Conservation (phyloP, 805 yeast genomes). For the Saturnispora kantuleensis region DNA sequence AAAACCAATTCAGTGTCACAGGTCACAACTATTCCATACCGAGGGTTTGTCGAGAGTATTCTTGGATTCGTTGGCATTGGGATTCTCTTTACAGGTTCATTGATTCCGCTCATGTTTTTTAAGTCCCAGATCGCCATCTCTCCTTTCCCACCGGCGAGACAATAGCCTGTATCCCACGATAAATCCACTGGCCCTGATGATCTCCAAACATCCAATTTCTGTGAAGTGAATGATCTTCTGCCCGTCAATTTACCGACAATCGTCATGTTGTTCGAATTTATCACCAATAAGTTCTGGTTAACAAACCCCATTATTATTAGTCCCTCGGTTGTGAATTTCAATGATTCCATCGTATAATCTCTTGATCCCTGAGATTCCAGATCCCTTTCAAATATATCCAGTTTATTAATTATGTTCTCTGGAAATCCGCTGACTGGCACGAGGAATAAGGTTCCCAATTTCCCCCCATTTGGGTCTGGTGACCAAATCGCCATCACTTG, state of each 20-base stretch:
- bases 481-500: conserved; percentile 62
- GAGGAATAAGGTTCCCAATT: conserved; percentile 10
- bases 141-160: conserved; percentile 51
- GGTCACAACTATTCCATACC: conserved; percentile 48
- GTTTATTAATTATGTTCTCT: conserved; percentile 12
- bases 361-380: neutral
- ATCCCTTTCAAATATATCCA: conserved; percentile 31
- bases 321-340: conserved; percentile 49
- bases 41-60: conserved; percentile 52
- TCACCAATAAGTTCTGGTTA: conserved; percentile 44
- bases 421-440: conserved; percentile 17
- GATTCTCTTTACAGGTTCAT: conserved; percentile 7
- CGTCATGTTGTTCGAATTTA: conserved; percentile 17
- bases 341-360: conserved; percentile 7
- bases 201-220: conserved; percentile 22
- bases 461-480: conserved; percentile 12
- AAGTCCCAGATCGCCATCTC: conserved; percentile 45
- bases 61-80: conserved; percentile 28
- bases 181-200: conserved; percentile 50
- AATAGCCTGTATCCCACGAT: conserved; percentile 58
- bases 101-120: neutral
- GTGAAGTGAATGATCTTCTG: conserved; percentile 29
- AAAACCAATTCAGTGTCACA: conserved; percentile 46
- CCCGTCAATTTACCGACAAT: conserved; percentile 33
- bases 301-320: conserved; percentile 46